Evolutionary conservation across 2,329 filamentous ascomycete species (phyloP).

Genomic region (Echinosphaeria canescens): DNA sequence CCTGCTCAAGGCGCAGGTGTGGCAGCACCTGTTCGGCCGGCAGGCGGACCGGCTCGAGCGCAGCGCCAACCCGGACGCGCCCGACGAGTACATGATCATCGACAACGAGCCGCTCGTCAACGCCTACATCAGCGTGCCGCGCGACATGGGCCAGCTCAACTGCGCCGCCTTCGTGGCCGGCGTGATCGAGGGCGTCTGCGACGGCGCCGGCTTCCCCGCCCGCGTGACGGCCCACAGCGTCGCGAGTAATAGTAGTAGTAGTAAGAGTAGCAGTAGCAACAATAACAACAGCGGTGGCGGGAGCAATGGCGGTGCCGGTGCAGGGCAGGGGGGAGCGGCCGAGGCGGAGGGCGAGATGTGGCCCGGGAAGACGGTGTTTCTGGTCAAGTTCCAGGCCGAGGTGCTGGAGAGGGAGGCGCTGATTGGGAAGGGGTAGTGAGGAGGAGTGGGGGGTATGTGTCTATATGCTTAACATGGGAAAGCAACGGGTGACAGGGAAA

Average conservation of each 20-base stretch:
- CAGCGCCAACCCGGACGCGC: constrained; percentile 56
- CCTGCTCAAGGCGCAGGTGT: constrained; percentile 83
- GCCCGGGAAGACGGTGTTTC: constrained; percentile 88
- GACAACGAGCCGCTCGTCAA: constrained; percentile 97
- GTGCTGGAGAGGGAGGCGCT: constrained; percentile 83
- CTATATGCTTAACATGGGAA: too few species aligned
- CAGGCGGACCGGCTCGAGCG: constrained; percentile 88
- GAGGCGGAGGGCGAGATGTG: constrained; percentile 73
- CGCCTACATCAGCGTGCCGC: constrained; percentile 77
- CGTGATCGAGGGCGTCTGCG: constrained; percentile 87
- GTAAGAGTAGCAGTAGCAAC: too few species aligned
- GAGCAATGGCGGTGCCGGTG: constrained; percentile 28
- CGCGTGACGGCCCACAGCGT: constrained; percentile 78
- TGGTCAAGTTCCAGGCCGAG: constrained; percentile 81
- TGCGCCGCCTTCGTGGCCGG: constrained; percentile 92
- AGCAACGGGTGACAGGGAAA: too few species aligned
- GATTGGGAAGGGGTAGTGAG: constrained; percentile 31
- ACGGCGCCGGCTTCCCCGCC: constrained; percentile 76
- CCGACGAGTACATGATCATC: constrained; percentile 97
- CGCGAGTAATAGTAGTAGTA: too few species aligned
- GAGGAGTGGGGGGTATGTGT: too few species aligned
- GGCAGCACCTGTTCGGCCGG: constrained; percentile 79
- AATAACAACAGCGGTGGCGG: too few species aligned
- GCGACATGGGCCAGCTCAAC: constrained; percentile 91
- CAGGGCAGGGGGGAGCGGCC: constrained; percentile 84